Evolutionary conservation across 148 eudicot genomes (phyloP).

Genomic region (Rhododendron vialii): DNA sequence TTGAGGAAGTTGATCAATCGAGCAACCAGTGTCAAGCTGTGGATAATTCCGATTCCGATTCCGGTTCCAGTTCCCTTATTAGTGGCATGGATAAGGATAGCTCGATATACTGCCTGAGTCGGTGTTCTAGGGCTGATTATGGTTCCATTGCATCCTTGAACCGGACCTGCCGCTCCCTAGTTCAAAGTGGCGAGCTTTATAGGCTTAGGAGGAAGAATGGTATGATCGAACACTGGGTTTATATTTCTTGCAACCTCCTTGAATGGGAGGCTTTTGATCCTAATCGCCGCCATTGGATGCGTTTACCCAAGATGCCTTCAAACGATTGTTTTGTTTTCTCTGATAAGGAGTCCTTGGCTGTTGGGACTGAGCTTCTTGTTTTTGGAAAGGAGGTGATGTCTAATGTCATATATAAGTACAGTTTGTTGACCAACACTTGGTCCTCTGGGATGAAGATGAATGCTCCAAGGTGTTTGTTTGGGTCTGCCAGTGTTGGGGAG

Average conservation of each 20-base stretch:
- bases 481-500: conserved; percentile 64
- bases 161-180: conserved; percentile 42
- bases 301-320: conserved; percentile 52
- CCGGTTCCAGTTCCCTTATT: conserved; percentile 28
- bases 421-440: conserved; percentile 66
- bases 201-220: conserved; percentile 43
- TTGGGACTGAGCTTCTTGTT: conserved; percentile 76
- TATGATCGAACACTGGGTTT: conserved; percentile 73
- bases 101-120: conserved; percentile 51
- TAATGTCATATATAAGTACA: conserved; percentile 55
- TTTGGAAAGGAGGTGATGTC: conserved; percentile 54
- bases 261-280: conserved; percentile 95
- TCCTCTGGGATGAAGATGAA: conserved; percentile 54
- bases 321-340: conserved; percentile 61
- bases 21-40: neutral
- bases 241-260: conserved; percentile 59
- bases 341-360: conserved; percentile 85
- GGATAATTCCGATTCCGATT: neutral
- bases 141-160: conserved; percentile 63
- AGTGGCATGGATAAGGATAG: conserved; percentile 45
- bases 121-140: conserved; percentile 70
- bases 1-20: conserved; percentile 14
- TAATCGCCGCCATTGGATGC: conserved; percentile 48
- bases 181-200: conserved; percentile 49
- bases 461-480: conserved; percentile 69